These are phyloP conservation scores for Porphyrellus cyaneotinctus DNA, from an alignment of 768 basidiomycete species.

Conservation along the genomic window DNA sequence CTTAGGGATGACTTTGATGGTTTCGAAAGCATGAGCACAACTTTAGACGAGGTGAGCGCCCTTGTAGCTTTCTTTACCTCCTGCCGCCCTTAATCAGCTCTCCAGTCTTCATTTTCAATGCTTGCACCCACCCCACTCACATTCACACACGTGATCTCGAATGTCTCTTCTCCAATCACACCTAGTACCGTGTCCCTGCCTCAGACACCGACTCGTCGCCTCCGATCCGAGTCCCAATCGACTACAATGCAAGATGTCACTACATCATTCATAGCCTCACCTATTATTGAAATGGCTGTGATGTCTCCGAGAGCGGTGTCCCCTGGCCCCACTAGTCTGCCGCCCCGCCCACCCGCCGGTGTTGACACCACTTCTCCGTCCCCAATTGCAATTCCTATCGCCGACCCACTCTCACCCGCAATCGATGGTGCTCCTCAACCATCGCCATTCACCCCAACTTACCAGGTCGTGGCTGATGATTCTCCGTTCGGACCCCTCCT, in stretches of 20 bases:
- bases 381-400: slow-evolving; percentile 12
- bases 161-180: slow-evolving; percentile 32
- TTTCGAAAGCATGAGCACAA: slow-evolving; percentile 22
- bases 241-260: slow-evolving; percentile 7
- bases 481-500: slow-evolving; percentile 31
- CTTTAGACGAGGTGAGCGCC: slow-evolving; percentile 46
- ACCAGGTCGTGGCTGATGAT: slow-evolving; percentile 20
- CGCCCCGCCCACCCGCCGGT: background rate
- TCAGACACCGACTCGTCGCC: slow-evolving; percentile 12
- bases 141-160: slow-evolving; percentile 46
- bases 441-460: slow-evolving; percentile 18
- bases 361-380: background rate
- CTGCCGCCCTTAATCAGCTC: background rate
- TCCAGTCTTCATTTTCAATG: slow-evolving; percentile 40
- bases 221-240: slow-evolving; percentile 18
- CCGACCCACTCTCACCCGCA: background rate
- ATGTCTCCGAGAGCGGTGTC: background rate
- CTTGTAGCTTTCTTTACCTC: background rate
- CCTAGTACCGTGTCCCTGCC: slow-evolving; percentile 13
- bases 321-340: background rate
- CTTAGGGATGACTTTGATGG: slow-evolving; percentile 11
- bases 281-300: slow-evolving; percentile 1
- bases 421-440: background rate
- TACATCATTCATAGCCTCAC: background rate
- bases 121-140: slow-evolving; percentile 46